These are phyloP conservation scores for Sclerotinia sclerotiorum DNA, from an alignment of 2,329 filamentous ascomycete genomes.

Conservation along the genomic window DNA sequence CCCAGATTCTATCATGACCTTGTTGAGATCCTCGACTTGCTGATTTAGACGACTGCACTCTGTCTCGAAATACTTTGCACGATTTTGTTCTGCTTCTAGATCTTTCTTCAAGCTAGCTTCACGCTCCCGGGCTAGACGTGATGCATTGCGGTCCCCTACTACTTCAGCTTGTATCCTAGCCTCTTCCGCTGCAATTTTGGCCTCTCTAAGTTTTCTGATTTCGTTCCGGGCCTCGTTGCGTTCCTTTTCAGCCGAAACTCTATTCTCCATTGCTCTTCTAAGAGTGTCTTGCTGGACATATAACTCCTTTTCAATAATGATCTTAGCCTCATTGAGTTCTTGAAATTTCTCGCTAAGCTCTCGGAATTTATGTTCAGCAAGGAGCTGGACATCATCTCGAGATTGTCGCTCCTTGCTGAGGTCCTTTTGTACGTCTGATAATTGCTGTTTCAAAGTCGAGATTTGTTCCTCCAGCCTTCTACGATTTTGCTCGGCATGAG, in stretches of 20 bases:
- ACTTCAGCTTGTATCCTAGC: constrained; percentile 80
- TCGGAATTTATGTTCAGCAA: constrained; percentile 84
- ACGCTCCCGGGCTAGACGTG: constrained; percentile 74
- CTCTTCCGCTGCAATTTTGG: constrained; percentile 83
- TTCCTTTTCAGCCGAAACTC: constrained; percentile 77
- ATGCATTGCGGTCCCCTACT: constrained; percentile 76
- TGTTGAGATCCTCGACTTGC: constrained; percentile 82
- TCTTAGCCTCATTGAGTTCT: constrained; percentile 87
- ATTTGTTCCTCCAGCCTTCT: constrained; percentile 85
- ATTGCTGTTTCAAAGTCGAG: constrained; percentile 78
- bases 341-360: constrained; percentile 83
- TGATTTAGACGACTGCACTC: constrained; percentile 75
- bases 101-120: constrained; percentile 76
- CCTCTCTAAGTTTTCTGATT: constrained; percentile 76
- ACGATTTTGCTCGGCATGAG: constrained; percentile 76
- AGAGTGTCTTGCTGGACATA: constrained; percentile 93
- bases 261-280: constrained; percentile 79
- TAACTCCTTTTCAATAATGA: constrained; percentile 96
- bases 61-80: constrained; percentile 74
- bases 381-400: constrained; percentile 85
- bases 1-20: constrained; percentile 84
- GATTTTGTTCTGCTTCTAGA: constrained; percentile 73
- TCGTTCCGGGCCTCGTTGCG: constrained; percentile 87
- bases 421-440: constrained; percentile 83
- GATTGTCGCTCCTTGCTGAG: constrained; percentile 90